Evolutionary conservation across 352 stramenopile genomes (phyloP), one percentile per base, ranked within the genome.

Genomic region (Pythium pyrilobum): DNA sequence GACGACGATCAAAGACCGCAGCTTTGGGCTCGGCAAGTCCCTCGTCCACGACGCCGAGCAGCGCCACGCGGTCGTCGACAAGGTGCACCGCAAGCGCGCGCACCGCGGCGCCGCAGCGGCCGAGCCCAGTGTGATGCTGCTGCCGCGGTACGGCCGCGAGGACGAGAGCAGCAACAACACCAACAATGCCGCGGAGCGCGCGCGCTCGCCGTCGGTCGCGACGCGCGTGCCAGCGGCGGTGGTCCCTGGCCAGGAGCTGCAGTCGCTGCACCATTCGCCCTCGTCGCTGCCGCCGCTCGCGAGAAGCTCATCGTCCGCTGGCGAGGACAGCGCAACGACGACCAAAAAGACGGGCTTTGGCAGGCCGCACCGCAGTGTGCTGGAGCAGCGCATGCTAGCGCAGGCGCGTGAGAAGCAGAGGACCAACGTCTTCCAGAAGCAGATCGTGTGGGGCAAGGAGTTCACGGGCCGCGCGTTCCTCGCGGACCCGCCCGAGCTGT

Each of bases 391-490:
- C 10, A 80, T 89, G 59, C 62, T 86, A 4, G 37, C 49, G 3
- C 65, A 71, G 23, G 74, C 61, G 11, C 56, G 69, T 10, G 69
- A 68, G 16, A 71, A 74, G 36, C 81, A 89, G 44, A 88, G 87
- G 24, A 46, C 34, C 3, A 72, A 72, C n/a, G 64, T 87, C 29
- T 56, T 82, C 34, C 66, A 87, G 38, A 67, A 80, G 40, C 82
- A 92, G 49, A 56, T 90, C 24, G 82, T 93, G 11, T 90, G 77
- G 81, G 75, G 82, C 3, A 90, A 87, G 32, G 69, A 76, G 33
- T 97, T 97, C 47, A 67, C 52, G 18, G 87, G 84, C 1, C 58
- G 72, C 6, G 85, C 86, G 2, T 97, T 97, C 39, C 66, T 95
- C 0, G 57, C 79, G 5, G 85, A 92, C 32, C 91, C 91, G 5